phyloP scores from a whole-genome alignment of 2,329 filamentous ascomycete species.

The Nothophaeocryptopus gaeumannii region DNA sequence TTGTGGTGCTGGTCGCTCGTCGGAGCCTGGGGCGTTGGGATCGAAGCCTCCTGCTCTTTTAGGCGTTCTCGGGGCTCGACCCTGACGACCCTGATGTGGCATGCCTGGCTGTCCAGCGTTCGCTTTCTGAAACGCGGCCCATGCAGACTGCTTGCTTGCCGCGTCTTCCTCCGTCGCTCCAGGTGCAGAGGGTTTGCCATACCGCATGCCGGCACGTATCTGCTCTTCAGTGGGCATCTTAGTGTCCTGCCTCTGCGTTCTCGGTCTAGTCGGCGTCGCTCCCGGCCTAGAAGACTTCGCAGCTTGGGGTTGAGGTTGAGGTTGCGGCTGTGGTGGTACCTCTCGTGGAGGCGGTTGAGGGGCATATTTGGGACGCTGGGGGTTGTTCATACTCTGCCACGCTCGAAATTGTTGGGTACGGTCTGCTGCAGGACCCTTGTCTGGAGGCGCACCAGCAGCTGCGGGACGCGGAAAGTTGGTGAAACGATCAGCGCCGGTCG shows the following conservation, averaged over 20 bases:
- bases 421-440: constrained; percentile 40
- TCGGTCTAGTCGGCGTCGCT: constrained; percentile 14
- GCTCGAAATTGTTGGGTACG: constrained; percentile 47
- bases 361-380: constrained; percentile 30
- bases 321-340: constrained; percentile 21
- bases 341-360: constrained; percentile 22
- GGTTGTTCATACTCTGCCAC: constrained; percentile 50
- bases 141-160: constrained; percentile 36
- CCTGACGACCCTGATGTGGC: constrained; percentile 37
- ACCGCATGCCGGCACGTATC: constrained; percentile 36
- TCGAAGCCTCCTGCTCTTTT: constrained; percentile 56
- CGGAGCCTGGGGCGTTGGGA: constrained; percentile 56
- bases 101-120: constrained; percentile 33
- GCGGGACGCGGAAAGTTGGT: constrained; percentile 40
- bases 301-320: constrained; percentile 22
- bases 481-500: constrained; percentile 46
- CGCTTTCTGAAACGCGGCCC: constrained; percentile 31
- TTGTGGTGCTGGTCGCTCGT: constrained; percentile 54
- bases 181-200: constrained; percentile 26
- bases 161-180: constrained; percentile 15
- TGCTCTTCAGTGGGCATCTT: constrained; percentile 38
- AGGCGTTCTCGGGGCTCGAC: constrained; percentile 39
- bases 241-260: constrained; percentile 31
- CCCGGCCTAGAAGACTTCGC: constrained; percentile 12
- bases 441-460: constrained; percentile 25